phyloP scores from a whole-genome alignment of 176 grass and related monocot genomes.

The Phyllostachys edulis region DNA sequence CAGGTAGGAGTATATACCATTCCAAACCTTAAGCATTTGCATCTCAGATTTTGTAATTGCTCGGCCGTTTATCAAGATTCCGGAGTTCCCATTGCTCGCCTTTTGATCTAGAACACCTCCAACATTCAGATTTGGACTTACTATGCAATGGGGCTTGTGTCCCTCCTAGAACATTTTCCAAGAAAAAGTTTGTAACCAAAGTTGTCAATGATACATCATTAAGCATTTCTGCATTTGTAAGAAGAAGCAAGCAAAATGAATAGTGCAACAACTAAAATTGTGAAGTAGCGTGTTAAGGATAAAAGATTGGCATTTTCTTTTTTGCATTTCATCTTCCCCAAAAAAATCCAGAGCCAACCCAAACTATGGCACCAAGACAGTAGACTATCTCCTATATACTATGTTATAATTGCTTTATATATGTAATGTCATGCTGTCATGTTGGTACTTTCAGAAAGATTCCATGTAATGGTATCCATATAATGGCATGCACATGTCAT shows the following conservation, averaged over 20 bases:
- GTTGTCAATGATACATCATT: background rate
- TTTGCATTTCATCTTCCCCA: background rate
- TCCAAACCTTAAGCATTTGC: slow-evolving; percentile 83
- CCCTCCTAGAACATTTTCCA: slow-evolving; percentile 54
- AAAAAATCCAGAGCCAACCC: background rate
- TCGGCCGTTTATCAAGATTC: slow-evolving; percentile 84
- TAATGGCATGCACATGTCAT: background rate
- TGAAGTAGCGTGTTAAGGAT: background rate
- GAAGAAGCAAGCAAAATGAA: slow-evolving; percentile 11
- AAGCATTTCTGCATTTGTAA: background rate
- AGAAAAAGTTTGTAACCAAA: slow-evolving; percentile 6
- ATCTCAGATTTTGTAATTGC: slow-evolving; percentile 94
- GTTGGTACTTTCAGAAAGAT: background rate
- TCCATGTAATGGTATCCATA: background rate
- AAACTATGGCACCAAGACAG: background rate
- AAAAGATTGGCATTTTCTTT: background rate
- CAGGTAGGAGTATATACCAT: slow-evolving; percentile 4
- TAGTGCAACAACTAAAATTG: background rate
- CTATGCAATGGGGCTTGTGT: slow-evolving; percentile 88
- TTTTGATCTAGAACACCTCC: slow-evolving; percentile 56
- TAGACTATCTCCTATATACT: too few species aligned
- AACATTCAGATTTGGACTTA: slow-evolving; percentile 82
- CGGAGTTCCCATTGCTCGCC: slow-evolving; percentile 83
- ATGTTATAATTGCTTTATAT: background rate
- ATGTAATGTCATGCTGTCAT: background rate